A percentile compares a stretch with the other conserved stretches of the same genome.
phyloP scores from a whole-genome alignment of 352 stramenopile genomes.

The Phytopythium ostracodes region DNA sequence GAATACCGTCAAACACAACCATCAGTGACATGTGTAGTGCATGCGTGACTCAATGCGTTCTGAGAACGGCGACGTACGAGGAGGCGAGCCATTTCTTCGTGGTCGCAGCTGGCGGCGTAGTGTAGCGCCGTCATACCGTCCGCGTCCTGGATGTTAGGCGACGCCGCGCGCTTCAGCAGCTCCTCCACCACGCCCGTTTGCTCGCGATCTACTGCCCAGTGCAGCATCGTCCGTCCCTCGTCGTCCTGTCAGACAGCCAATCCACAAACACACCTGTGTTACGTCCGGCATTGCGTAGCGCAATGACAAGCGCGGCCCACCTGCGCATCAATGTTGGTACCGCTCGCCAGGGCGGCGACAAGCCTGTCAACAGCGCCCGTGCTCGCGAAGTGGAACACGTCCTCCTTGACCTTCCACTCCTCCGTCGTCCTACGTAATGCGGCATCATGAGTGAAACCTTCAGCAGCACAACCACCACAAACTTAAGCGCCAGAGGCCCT shows the following conservation, averaged over 20 bases:
- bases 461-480: neutral
- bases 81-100: conserved; percentile 58
- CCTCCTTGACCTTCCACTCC: conserved; percentile 71
- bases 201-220: conserved; percentile 74
- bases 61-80: conserved; percentile 33
- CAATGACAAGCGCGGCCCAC: conserved; percentile 13
- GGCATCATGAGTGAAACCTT: neutral
- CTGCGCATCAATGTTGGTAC: conserved; percentile 43
- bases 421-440: conserved; percentile 43
- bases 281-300: neutral
- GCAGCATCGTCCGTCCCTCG: conserved; percentile 76
- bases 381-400: conserved; percentile 71
- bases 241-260: conserved; percentile 36
- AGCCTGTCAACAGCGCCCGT: conserved; percentile 57
- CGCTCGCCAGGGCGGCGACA: conserved; percentile 30
- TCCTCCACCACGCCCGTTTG: conserved; percentile 47
- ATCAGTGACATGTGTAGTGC: neutral
- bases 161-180: conserved; percentile 47
- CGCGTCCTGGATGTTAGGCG: conserved; percentile 59
- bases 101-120: conserved; percentile 70
- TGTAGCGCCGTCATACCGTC: conserved; percentile 82
- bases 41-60: neutral
- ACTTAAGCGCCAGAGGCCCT: neutral
- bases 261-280: neutral
- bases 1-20: neutral